Evolutionary conservation across 768 basidiomycete species (phyloP).

Genomic region (Rubroboletus pulcherrimus): DNA sequence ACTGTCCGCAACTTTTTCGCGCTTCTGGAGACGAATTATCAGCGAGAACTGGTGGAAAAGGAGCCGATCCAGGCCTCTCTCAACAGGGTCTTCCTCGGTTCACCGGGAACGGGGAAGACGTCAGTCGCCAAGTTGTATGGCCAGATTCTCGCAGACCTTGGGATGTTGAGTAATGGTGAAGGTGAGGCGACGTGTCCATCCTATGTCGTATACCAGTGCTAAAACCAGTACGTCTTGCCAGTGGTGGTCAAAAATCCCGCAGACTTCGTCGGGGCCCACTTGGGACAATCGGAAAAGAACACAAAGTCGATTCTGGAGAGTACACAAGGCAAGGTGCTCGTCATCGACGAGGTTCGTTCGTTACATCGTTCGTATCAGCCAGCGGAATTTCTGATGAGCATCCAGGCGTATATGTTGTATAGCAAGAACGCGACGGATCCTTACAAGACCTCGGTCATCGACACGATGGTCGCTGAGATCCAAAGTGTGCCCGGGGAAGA

Average conservation of each 20-base stretch:
- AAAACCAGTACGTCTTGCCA: slow-evolving; percentile 20
- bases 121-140: slow-evolving; percentile 69
- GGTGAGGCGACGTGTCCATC: slow-evolving; percentile 35
- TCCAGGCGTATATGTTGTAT: slow-evolving; percentile 71
- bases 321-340: slow-evolving; percentile 61
- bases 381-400: background rate
- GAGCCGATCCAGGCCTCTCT: slow-evolving; percentile 52
- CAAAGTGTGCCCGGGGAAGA: slow-evolving; percentile 70
- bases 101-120: slow-evolving; percentile 72
- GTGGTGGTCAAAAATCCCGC: slow-evolving; percentile 67
- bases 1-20: slow-evolving; percentile 48
- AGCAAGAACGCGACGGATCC: slow-evolving; percentile 40
- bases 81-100: slow-evolving; percentile 65
- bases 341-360: slow-evolving; percentile 67
- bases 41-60: slow-evolving; percentile 54
- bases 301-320: slow-evolving; percentile 62
- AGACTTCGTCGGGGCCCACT: slow-evolving; percentile 56
- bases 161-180: slow-evolving; percentile 69
- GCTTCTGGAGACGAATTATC: slow-evolving; percentile 51
- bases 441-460: slow-evolving; percentile 68
- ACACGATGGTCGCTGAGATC: slow-evolving; percentile 72
- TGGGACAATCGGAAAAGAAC: slow-evolving; percentile 61
- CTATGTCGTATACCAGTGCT: background rate
- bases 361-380: background rate
- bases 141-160: slow-evolving; percentile 56